Evolutionary conservation across 1,139 yeast species (phyloP), one percentile per base, ranked within the genome.

Genomic region (Candida glucosophila): DNA sequence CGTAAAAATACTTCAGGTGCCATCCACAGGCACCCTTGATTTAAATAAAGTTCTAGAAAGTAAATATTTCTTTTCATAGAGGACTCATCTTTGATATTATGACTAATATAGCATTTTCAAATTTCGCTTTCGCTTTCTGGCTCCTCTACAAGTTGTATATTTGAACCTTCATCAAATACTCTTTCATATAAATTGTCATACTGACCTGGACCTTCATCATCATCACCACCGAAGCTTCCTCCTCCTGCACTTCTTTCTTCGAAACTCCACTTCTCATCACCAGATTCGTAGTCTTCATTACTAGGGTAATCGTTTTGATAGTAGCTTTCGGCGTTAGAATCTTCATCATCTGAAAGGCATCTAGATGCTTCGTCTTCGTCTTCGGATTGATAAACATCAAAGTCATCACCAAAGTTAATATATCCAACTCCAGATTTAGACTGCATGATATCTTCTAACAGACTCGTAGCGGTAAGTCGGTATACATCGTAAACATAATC

Each of bases 301-400:
- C 85, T 94, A 0, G 98, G 98, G 44, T 90, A 90, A 44, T 90
- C 97, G 51, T 90, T 90, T 42, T 77, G 75, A 48, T 90, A 90
- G 43, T 77, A 88, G 34, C 82, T 86, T 52, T 90, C 97, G 9
- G 95, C 95, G 34, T 60, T 60, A 3, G 66, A 58, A 33, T 60
- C 67, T 28, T 60, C 67, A 28, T 60, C 58, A 30, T 62, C 69
- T 0, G 67, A 56, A 20, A 48, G 43, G 3, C 36, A 37, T 6
- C 40, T 39, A 14, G 63, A 63, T 1, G 64, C 56, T 21, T 58
- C 64, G 4, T 55, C 71, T 17, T 67, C 75, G 17, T 70, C 78
- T 17, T 58, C 69, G 10, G 60, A 55, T 26, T 62, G 58, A 20
- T 68, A 68, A 9, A 73, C 43, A 17, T 76, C 72, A 12, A 70